A percentile compares a stretch with the other conserved stretches of the same genome.
Evolutionary conservation across 169 alveolate species (phyloP).

Genomic region (Plasmodium reichenowi): DNA sequence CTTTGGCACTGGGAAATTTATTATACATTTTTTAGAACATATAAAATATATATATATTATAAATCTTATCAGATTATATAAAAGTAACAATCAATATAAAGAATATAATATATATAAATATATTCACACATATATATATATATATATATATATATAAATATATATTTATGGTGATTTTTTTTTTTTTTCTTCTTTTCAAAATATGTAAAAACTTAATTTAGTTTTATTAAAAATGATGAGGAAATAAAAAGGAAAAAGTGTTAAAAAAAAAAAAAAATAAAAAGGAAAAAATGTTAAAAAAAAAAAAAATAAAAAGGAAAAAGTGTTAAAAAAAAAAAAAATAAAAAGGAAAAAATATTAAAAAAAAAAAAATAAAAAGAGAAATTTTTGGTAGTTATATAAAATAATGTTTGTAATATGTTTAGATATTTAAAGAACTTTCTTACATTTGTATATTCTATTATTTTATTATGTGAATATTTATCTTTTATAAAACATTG

Average conservation of each 20-base stretch:
- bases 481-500: no score
- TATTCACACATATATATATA: no score
- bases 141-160: no score
- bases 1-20: no score
- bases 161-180: neutral
- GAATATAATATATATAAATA: no score
- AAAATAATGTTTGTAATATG: conserved; percentile 49
- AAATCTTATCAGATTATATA: no score
- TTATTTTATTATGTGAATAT: no score
- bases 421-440: conserved; percentile 23
- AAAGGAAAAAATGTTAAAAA: conserved; percentile 4
- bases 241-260: neutral
- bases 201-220: neutral
- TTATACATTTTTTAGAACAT: no score
- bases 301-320: no score
- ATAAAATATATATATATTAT: no score
- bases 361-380: conserved; percentile 21
- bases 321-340: neutral
- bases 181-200: neutral
- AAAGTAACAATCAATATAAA: no score
- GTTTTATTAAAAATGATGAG: neutral
- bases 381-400: neutral
- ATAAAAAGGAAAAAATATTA: conserved; percentile 3
- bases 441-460: conserved; percentile 34
- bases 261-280: neutral